Evolutionary conservation across 352 stramenopile species (phyloP).

Genomic region (Phytophthora tubulina): DNA sequence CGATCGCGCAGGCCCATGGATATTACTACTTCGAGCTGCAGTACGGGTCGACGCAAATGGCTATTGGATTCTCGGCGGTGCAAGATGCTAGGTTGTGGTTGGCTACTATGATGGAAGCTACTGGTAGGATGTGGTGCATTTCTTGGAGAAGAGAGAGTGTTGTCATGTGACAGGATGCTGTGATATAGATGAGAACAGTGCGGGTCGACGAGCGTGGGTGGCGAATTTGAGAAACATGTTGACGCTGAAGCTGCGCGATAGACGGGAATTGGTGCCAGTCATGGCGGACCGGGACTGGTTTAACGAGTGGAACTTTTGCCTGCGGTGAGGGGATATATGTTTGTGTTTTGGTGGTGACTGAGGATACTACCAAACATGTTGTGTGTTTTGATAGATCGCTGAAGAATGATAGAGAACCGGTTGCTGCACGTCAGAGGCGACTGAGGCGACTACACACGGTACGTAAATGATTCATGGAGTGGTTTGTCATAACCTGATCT

Average conservation of each 20-base stretch:
- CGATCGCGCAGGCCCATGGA: slow-evolving; percentile 48
- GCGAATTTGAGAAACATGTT: slow-evolving; percentile 64
- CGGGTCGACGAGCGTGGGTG: slow-evolving; percentile 73
- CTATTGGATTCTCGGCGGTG: slow-evolving; percentile 61
- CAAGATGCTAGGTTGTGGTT: slow-evolving; percentile 64
- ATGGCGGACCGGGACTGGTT: slow-evolving; percentile 85
- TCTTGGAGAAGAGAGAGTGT: not conserved
- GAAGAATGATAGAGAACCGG: slow-evolving; percentile 48
- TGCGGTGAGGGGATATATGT: slow-evolving; percentile 43
- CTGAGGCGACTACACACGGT: slow-evolving; percentile 74
- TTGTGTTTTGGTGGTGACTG: not conserved
- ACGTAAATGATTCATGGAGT: slow-evolving; percentile 4
- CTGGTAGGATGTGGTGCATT: slow-evolving; percentile 31
- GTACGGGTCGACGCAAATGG: slow-evolving; percentile 48
- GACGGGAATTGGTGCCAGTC: slow-evolving; percentile 54
- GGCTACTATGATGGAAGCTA: slow-evolving; percentile 71
- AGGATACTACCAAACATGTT: too few relatives aligned
- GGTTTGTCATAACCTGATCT: not conserved
- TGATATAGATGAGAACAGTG: slow-evolving; percentile 72
- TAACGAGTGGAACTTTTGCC: slow-evolving; percentile 83
- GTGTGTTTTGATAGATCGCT: slow-evolving; percentile 37
- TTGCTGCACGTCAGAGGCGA: slow-evolving; percentile 53
- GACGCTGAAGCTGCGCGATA: slow-evolving; percentile 58
- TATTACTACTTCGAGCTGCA: slow-evolving; percentile 77
- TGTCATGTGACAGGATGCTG: not conserved